phyloP scores from a whole-genome alignment of 768 basidiomycete genomes.

The Kockovaella imperatae region DNA sequence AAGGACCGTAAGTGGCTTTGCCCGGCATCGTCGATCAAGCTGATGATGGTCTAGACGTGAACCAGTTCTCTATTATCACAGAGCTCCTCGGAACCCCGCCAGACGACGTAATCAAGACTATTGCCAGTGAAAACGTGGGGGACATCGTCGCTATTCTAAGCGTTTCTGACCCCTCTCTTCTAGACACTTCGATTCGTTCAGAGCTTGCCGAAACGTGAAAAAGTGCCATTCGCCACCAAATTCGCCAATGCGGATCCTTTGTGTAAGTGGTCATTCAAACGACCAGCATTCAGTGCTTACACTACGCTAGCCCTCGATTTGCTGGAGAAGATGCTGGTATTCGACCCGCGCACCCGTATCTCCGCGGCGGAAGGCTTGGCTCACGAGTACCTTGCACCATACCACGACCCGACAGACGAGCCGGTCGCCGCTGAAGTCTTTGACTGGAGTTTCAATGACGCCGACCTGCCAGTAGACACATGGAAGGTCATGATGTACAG shows the following conservation, averaged over 20 bases:
- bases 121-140: conserved; percentile 90
- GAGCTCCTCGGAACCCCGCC: conserved; percentile 97
- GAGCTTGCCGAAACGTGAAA: conserved; percentile 88
- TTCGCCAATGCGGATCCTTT: conserved; percentile 78
- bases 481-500: conserved; percentile 99
- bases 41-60: conserved; percentile 68
- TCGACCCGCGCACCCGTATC: conserved; percentile 95
- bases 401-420: conserved; percentile 97
- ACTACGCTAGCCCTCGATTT: conserved; percentile 71
- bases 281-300: conserved; percentile 1
- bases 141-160: not conserved
- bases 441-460: conserved; percentile 99
- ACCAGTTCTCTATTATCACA: conserved; percentile 99
- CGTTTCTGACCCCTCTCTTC: not conserved
- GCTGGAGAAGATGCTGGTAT: conserved; percentile 97
- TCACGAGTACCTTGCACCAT: conserved; percentile 91
- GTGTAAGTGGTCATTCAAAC: conserved; percentile 50
- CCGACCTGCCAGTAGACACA: conserved; percentile 93
- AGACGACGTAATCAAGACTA: conserved; percentile 98
- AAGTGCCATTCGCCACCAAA: conserved; percentile 90
- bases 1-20: conserved; percentile 78
- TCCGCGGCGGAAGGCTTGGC: conserved; percentile 80
- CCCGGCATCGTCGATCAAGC: not conserved
- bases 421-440: conserved; percentile 88
- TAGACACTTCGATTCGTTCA: conserved; percentile 99